Base-by-base conservation (phyloP, 1,139 yeast genomes). In the Barnettozyma hawaiiensis region DNA sequence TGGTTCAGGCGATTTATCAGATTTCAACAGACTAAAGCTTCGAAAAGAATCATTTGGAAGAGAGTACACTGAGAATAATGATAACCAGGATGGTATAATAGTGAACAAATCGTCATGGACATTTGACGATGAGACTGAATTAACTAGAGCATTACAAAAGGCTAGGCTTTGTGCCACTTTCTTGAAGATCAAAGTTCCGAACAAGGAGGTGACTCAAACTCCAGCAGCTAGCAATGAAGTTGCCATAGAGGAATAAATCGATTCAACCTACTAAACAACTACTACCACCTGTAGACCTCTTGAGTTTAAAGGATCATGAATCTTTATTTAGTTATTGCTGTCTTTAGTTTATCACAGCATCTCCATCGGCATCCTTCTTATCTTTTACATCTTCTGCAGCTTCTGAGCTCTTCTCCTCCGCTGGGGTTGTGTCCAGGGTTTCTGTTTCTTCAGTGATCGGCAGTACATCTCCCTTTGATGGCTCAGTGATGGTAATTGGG, bases 91-190 rank as follows among this genome's bases (percentile, higher is more conserved):
- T 19, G 34, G 26, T 18, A 24, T 14, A 40, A 79, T 67, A 10
- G 63, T 70, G 19, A 75, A n/a, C n/a, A n/a, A 73, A 43, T 67
- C 67, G 15, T 59, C 60, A 12, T 81, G 87, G 85, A 73, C 73
- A 26, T 64, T 64, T 20, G 69, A 67, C 10, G 76, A 78, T 51
- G 71, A 70, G 33, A 64, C 61, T 29, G 56, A 55, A 23, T 61
- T 81, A 21, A 52, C 58, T 16, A 57, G 59, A 23, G 76, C 76
- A 0, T 67, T 77, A 3, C 60, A 59, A 2, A 52, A 54, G 4
- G 85, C 86, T 1, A 65, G 85, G 52, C 70, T 72, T 37, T 78
- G 86, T 2, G 61, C 82, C 6, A 66, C 78, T 6, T 75, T 82
- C 50, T 52, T 80, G 26, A 62, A 67, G 16, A 54, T 78, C 36